Evolutionary conservation across 108 stramenopile species (phyloP), one percentile per base, ranked within the genome.

Genomic region (Parmales sp.): DNA sequence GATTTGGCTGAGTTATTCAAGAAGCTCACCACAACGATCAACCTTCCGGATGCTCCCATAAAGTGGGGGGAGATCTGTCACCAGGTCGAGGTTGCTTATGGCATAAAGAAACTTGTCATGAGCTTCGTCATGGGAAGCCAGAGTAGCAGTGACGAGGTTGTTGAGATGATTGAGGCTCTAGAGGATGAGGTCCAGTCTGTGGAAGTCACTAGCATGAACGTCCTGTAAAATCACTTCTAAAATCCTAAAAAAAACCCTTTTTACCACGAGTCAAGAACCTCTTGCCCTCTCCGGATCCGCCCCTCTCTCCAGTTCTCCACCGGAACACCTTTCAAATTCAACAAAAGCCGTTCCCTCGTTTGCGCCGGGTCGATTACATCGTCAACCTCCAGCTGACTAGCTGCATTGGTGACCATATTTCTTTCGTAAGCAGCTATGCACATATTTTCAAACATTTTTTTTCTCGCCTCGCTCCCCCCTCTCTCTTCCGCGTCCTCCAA

Each of bases 151-250:
- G 83, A 83, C 44, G 78, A 78, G n/a, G 49, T 83, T 31, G 63
- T 70, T 22, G 78, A 80, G 41, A 43, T 51, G 37, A 80, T 83
- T 48, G 74, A 80, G 72, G 75, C 51, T 5, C 41, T 80, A 37
- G 80, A 80, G 45, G 79, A 83, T 50, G 79, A 80, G 69, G 83
- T 83, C 20, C 83, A 83, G 67, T 64, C 51, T 37, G 74, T 74
- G 22, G 75, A 76, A 39, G 46, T 83, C n/a, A 78, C 66, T 2
- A 79, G 80, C 31, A 83, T 83, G 83, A 80, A 78, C 48, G 77
- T 78, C 43, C 73, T 83, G 38, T 83, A 80, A 75, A 45, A 70
- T 20, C 23, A 69, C 74, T 45, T 66, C 74, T 28, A 72, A 64
- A 5, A 76, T 43, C 39, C 36, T 45, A 39, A 43, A 29, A 44